Evolutionary conservation across 352 stramenopile genomes (phyloP), one percentile per base, ranked within the genome.

Genomic region (Phytopythium chamaehyphon): DNA sequence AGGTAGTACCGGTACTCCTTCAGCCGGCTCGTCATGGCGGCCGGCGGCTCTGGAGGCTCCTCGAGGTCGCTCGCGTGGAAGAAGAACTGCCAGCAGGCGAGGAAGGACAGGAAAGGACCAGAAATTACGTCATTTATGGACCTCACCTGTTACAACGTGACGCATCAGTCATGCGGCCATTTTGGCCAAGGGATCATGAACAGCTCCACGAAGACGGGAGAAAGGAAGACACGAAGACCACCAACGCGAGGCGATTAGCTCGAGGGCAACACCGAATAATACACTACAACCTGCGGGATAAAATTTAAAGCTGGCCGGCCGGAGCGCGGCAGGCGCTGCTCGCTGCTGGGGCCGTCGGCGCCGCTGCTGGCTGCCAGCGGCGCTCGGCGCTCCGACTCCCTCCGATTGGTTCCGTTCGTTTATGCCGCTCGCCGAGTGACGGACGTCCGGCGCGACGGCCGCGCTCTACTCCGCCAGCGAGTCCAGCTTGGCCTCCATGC

Each of bases 1-100:
- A 95, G 61, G 64, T 93, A 95, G 66, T 95, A 95, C 51, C 81
- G 81, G 57, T 95, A 93, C 71, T 95, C 84, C 71, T 90, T 89
- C 54, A 91, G 85, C 52, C 79, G 78, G 56, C 60, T 75, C 59
- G 64, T 40, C 73, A 90, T 90, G 43, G 51, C 51, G 28, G 18
- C 35, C 42, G 44, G 38, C 21, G n/a, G 18, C 47, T 12, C 16
- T 3, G 24, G 43, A 23, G 23, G 11, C n/a, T 14, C n/a, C n/a
- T n/a, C n/a, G 26, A 3, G 15, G 28, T 37, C 12, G 23, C 3
- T n/a, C n/a, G 24, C 26, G 23, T 19, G 6, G 37, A n/a, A n/a
- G 37, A 21, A 42, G 15, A 21, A 42, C 37, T 22, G 37, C 6
- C 37, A 42, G 18, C 37, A 10, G 28, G 5, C 28, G 28, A 33